phyloP scores from a whole-genome alignment of 1,284 basidiomycete genomes.

The Fomitopsis betulina region DNA sequence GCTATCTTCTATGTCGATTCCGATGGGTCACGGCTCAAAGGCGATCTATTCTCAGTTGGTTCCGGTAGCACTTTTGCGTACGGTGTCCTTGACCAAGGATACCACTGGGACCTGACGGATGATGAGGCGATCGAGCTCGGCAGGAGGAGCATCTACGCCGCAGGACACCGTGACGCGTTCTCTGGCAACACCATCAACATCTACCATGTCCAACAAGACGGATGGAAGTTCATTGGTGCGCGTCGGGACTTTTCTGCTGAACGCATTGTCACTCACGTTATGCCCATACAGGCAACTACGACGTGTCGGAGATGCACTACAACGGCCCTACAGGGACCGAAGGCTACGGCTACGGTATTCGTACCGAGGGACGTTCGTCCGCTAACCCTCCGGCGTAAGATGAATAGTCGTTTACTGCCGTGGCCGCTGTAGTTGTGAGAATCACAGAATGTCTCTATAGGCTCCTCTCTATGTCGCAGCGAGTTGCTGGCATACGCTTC shows the following conservation, averaged over 20 bases:
- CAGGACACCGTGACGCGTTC: slow-evolving; percentile 96
- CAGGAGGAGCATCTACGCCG: slow-evolving; percentile 93
- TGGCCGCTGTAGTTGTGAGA: neutral
- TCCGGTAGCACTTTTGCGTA: slow-evolving; percentile 99
- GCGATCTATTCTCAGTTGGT: slow-evolving; percentile 96
- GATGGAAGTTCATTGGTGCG: slow-evolving; percentile 90
- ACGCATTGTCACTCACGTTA: neutral
- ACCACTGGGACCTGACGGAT: slow-evolving; percentile 90
- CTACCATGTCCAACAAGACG: slow-evolving; percentile 92
- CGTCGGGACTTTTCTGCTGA: slow-evolving; percentile 9
- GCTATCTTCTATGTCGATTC: slow-evolving; percentile 98
- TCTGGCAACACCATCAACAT: slow-evolving; percentile 97
- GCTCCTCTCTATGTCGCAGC: too few species aligned
- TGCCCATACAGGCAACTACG: slow-evolving; percentile 64
- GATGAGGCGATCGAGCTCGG: slow-evolving; percentile 96
- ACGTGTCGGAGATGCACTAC: slow-evolving; percentile 76
- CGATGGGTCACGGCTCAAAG: slow-evolving; percentile 93
- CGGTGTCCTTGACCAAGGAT: slow-evolving; percentile 96
- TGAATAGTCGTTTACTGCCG: neutral
- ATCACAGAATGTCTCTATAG: neutral
- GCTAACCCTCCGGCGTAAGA: slow-evolving; percentile 20
- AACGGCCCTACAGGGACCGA: slow-evolving; percentile 70
- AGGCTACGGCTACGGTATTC: slow-evolving; percentile 78
- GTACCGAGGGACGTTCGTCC: slow-evolving; percentile 36
- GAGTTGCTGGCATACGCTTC: too few species aligned